A percentile compares a stretch with the other conserved stretches of the same genome.
Evolutionary conservation across 108 stramenopile genomes (phyloP).

Genomic region (Mayamaea pseudoterrestris): DNA sequence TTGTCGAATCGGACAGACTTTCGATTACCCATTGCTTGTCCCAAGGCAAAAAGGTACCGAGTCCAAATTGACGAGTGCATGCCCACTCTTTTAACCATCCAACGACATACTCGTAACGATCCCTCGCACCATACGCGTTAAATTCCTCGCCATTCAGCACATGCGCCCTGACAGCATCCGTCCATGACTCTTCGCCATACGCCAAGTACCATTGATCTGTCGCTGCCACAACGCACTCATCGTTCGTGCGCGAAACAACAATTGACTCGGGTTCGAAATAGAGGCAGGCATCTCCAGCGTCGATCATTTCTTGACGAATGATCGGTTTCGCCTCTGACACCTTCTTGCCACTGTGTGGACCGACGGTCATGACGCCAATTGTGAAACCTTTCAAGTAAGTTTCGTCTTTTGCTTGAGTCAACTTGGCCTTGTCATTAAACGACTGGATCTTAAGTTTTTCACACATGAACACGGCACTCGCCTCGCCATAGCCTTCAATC

Average conservation of each 20-base stretch:
- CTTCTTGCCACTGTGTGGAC: conserved; percentile 83
- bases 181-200: conserved; percentile 93
- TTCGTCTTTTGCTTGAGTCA: conserved; percentile 90
- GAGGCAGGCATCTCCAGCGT: conserved; percentile 74
- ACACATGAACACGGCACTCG: conserved; percentile 85
- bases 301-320: conserved; percentile 89
- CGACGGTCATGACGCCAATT: conserved; percentile 87
- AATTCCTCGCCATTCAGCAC: conserved; percentile 78
- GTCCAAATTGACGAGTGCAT: conserved; percentile 92
- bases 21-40: conserved; percentile 96
- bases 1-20: conserved; percentile 93
- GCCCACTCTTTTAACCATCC: conserved; percentile 99
- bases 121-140: conserved; percentile 80
- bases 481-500: conserved; percentile 92
- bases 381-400: conserved; percentile 97
- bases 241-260: conserved; percentile 91
- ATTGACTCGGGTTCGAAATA: conserved; percentile 94
- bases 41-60: conserved; percentile 95
- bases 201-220: conserved; percentile 99
- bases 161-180: conserved; percentile 65
- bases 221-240: conserved; percentile 96
- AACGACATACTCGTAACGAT: conserved; percentile 74
- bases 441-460: conserved; percentile 92
- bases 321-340: conserved; percentile 93
- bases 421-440: conserved; percentile 88